Evolutionary conservation across 768 basidiomycete species (phyloP).

Genomic region (Gyrodon lividus): DNA sequence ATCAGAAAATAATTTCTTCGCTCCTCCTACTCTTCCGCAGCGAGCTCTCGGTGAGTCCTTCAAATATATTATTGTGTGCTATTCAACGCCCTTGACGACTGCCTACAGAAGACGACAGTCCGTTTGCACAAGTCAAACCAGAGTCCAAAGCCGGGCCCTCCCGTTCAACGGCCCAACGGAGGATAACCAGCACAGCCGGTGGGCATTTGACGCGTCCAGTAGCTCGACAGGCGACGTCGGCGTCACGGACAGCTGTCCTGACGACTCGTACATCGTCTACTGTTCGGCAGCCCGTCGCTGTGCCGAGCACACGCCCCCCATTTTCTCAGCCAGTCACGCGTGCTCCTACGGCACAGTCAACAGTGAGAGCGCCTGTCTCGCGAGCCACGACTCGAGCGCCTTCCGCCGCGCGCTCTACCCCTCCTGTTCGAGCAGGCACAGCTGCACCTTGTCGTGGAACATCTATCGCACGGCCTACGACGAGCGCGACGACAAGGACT

Average conservation of each 20-base stretch:
- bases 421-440: slow-evolving; percentile 8
- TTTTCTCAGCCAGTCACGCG: slow-evolving; percentile 25
- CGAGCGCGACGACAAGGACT: slow-evolving; percentile 9
- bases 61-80: not conserved
- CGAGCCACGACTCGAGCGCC: slow-evolving; percentile 20
- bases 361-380: slow-evolving; percentile 12
- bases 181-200: not conserved
- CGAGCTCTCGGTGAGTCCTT: slow-evolving; percentile 24
- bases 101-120: slow-evolving; percentile 28
- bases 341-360: slow-evolving; percentile 23
- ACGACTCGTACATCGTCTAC: slow-evolving; percentile 12
- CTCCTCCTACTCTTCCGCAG: slow-evolving; percentile 12
- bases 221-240: slow-evolving; percentile 4
- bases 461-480: slow-evolving; percentile 6
- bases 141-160: slow-evolving; percentile 1
- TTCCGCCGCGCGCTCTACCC: slow-evolving; percentile 17
- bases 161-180: not conserved
- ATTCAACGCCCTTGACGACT: not conserved
- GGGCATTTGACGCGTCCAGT: slow-evolving; percentile 8
- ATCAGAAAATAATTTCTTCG: slow-evolving; percentile 25
- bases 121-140: slow-evolving; percentile 20
- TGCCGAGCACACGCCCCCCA: slow-evolving; percentile 10
- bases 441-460: slow-evolving; percentile 9
- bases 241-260: not conserved
- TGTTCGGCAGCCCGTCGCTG: slow-evolving; percentile 8